Conservation (phyloP, 371 early-diverging fungal species). For the Phascolomyces articulosus region DNA sequence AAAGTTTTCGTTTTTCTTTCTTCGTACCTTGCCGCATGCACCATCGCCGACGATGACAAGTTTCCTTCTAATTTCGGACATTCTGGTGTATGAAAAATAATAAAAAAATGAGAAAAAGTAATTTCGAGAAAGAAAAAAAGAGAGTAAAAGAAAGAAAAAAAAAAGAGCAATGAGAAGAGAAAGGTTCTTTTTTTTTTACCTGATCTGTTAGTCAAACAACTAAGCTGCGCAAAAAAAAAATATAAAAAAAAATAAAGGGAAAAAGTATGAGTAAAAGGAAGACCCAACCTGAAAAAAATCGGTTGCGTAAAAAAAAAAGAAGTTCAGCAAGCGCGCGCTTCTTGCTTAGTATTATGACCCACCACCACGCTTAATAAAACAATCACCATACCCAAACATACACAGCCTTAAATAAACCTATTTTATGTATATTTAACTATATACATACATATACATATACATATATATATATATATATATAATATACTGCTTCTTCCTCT, state of each 20-base stretch:
- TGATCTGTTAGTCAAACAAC: constrained; percentile 4
- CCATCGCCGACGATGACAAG: constrained; percentile 98
- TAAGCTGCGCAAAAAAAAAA: constrained; percentile 5
- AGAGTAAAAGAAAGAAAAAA: neutral
- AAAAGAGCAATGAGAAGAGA: neutral
- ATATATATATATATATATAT: neutral
- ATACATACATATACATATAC: neutral
- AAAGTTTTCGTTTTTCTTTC: too few species aligned
- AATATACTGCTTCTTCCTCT: too few species aligned
- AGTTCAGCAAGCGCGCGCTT: neutral
- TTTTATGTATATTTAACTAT: too few species aligned
- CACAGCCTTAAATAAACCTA: too few species aligned
- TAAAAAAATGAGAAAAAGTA: neutral
- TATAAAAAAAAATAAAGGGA: neutral
- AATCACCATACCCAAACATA: neutral
- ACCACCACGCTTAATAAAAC: too few species aligned
- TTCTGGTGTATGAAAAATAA: constrained; percentile 19
- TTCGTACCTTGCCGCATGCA: constrained; percentile 85
- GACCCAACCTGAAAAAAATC: neutral
- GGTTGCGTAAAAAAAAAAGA: constrained; percentile 3
- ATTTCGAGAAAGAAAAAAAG: neutral
- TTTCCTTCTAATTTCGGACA: constrained; percentile 92
- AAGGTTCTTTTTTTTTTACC: neutral
- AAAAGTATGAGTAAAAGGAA: neutral
- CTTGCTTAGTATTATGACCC: too few species aligned